Percentiles rank a stretch among this genome's conserved stretches.
These are phyloP conservation scores for Conringia planisiliqua DNA, from an alignment of 345 rosid species.

Conservation along the genomic window DNA sequence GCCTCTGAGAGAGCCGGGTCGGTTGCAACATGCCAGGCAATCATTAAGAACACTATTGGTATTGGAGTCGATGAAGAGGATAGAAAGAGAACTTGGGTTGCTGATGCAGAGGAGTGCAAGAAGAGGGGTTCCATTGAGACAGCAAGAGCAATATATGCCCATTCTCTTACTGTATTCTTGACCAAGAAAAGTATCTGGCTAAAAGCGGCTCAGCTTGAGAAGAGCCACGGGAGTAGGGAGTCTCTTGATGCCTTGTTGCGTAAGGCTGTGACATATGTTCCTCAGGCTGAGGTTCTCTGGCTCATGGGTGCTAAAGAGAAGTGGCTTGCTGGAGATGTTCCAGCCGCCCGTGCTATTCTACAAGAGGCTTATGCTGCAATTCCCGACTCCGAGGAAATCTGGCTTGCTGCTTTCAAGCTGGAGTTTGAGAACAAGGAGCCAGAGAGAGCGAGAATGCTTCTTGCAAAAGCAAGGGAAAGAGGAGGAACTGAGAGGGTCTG, in stretches of 20 bases:
- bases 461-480: constrained; percentile 88
- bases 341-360: constrained; percentile 86
- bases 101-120: constrained; percentile 97
- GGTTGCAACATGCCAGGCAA: constrained; percentile 80
- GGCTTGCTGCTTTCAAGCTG: constrained; percentile 97
- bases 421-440: constrained; percentile 97
- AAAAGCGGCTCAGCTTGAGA: constrained; percentile 94
- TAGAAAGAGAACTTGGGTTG: constrained; percentile 97
- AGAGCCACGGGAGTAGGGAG: constrained; percentile 89
- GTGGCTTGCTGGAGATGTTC: constrained; percentile 98
- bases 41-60: constrained; percentile 68
- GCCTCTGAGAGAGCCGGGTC: constrained; percentile 85
- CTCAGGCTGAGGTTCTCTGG: constrained; percentile 96
- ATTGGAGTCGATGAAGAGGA: constrained; percentile 95
- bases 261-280: constrained; percentile 80
- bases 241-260: constrained; percentile 83
- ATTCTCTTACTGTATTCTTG: constrained; percentile 78
- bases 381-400: constrained; percentile 85
- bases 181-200: constrained; percentile 97
- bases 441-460: constrained; percentile 91
- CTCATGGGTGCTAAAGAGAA: constrained; percentile 98
- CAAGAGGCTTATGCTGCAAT: constrained; percentile 95
- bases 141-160: constrained; percentile 84
- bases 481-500: constrained; percentile 97
- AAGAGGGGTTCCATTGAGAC: constrained; percentile 90